Conservation (phyloP, 345 rosid species). For the Nasturtium officinale region DNA sequence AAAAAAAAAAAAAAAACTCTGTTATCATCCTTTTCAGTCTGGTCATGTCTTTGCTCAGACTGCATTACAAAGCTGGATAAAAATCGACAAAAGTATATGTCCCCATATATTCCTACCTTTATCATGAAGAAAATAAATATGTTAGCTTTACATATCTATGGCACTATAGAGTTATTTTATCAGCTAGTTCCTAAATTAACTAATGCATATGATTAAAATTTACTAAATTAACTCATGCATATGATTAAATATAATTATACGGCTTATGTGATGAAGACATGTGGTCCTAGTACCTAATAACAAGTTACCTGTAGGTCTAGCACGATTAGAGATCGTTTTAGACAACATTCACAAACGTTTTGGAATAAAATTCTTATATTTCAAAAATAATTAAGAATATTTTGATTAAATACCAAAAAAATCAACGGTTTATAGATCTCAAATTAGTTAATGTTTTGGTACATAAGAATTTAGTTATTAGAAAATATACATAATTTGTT, state of each 20-base stretch:
- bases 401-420: neutral
- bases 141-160: conserved; percentile 5
- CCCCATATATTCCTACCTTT: conserved; percentile 20
- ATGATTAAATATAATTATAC: neutral
- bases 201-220: neutral
- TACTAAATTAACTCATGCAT: neutral
- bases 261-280: neutral
- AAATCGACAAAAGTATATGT: conserved; percentile 25
- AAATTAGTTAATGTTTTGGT: neutral
- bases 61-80: conserved; percentile 12
- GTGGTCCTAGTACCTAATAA: neutral
- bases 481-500: neutral
- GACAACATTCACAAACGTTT: neutral
- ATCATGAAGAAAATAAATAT: conserved; percentile 3
- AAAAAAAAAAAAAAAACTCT: too few species aligned
- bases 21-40: conserved; percentile 26
- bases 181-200: neutral
- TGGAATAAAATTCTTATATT: neutral
- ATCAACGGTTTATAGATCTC: neutral
- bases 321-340: neutral
- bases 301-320: neutral
- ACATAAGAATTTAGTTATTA: neutral
- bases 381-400: neutral
- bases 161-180: neutral
- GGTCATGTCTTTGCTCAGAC: conserved; percentile 34